Conservation (phyloP, 805 yeast species). For the Sugiyamaella boreocaroliniensis region DNA sequence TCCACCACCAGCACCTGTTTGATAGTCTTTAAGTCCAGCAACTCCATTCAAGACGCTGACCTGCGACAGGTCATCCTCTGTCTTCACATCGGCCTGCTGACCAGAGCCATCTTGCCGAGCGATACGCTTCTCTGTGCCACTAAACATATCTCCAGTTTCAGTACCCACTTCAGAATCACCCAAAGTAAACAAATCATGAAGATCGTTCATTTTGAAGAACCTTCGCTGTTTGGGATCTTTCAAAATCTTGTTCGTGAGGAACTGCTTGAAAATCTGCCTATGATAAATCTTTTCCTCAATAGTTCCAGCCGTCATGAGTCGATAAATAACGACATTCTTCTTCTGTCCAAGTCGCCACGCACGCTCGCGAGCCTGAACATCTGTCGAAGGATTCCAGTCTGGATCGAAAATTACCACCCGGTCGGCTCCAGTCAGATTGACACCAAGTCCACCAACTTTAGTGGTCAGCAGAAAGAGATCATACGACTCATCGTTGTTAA, state of each 20-base stretch:
- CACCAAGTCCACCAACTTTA: conserved; percentile 93
- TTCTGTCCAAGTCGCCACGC: conserved; percentile 98
- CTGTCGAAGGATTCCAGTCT: conserved; percentile 98
- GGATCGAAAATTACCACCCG: conserved; percentile 93
- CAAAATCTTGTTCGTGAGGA: conserved; percentile 83
- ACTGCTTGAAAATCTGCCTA: conserved; percentile 92
- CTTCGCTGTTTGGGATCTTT: conserved; percentile 93
- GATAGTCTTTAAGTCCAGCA: conserved; percentile 59
- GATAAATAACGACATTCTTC: conserved; percentile 80
- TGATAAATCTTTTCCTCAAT: conserved; percentile 97
- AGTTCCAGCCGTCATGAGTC: conserved; percentile 90
- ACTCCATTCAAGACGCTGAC: conserved; percentile 67
- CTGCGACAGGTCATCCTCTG: conserved; percentile 59
- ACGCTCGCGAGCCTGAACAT: conserved; percentile 90
- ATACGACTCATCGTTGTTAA: conserved; percentile 55
- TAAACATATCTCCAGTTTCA: conserved; percentile 60
- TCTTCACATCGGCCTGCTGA: conserved; percentile 28
- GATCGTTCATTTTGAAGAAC: conserved; percentile 85
- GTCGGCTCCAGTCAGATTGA: conserved; percentile 90
- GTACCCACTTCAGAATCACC: conserved; percentile 64
- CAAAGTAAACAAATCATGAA: conserved; percentile 80
- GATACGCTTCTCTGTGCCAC: conserved; percentile 32
- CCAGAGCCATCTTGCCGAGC: not conserved
- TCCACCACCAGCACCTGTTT: conserved; percentile 41
- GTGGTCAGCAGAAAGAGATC: conserved; percentile 80